Conservation (phyloP, 2,329 filamentous ascomycete genomes). For the Alternaria arborescens region DNA sequence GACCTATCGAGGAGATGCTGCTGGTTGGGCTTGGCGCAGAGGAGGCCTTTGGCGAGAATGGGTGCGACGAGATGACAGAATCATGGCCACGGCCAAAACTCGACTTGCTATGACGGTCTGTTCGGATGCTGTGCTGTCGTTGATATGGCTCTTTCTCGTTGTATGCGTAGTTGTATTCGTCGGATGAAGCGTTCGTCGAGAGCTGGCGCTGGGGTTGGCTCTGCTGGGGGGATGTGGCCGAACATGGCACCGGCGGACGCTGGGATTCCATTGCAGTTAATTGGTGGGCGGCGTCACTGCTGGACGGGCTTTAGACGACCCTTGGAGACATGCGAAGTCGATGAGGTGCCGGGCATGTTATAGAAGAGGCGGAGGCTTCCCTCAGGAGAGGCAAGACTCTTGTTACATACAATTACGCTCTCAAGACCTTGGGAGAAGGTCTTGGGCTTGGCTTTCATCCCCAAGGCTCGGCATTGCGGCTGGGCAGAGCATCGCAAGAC, state of each 20-base stretch:
- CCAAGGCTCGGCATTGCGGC: constrained; percentile 40
- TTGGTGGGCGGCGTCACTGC: constrained; percentile 31
- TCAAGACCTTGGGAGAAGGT: constrained; percentile 44
- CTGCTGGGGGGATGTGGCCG: constrained; percentile 34
- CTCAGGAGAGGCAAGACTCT: constrained; percentile 47
- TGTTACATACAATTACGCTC: constrained; percentile 44
- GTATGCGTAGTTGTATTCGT: constrained; percentile 29
- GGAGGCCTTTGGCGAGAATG: constrained; percentile 45
- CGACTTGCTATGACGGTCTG: constrained; percentile 34
- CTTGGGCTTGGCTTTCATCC: constrained; percentile 43
- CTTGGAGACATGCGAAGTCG: constrained; percentile 24
- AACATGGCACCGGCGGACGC: constrained; percentile 38
- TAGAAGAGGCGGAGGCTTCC: constrained; percentile 38
- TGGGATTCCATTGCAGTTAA: constrained; percentile 45
- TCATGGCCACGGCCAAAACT: constrained; percentile 42
- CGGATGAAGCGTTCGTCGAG: constrained; percentile 16
- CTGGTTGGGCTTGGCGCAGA: constrained; percentile 47
- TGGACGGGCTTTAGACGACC: constrained; percentile 38
- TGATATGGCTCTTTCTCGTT: constrained; percentile 37
- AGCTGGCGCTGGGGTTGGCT: constrained; percentile 23
- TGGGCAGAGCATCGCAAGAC: constrained; percentile 25
- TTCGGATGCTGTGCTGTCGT: constrained; percentile 23
- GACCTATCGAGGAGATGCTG: constrained; percentile 40
- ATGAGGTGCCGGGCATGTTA: constrained; percentile 47
- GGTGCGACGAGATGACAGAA: constrained; percentile 51